phyloP scores from a whole-genome alignment of 768 basidiomycete species.

The Crassisporium funariophilum region DNA sequence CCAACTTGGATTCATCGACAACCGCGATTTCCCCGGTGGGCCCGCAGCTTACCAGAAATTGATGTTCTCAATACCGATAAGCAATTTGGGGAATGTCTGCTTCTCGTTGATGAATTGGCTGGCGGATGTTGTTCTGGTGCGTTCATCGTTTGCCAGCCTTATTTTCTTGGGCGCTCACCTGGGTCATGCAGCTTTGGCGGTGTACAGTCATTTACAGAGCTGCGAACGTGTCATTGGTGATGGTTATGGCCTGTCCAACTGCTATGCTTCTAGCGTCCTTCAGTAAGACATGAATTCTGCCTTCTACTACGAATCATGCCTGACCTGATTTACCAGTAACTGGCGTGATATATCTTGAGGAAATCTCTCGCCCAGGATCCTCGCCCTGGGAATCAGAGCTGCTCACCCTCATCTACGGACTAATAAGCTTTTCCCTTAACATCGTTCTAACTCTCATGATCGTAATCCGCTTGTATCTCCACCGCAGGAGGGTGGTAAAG shows the following conservation, averaged over 20 bases:
- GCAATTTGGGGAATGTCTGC: slow-evolving; percentile 12
- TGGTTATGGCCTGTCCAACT: slow-evolving; percentile 6
- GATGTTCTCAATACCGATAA: slow-evolving; percentile 13
- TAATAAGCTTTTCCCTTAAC: slow-evolving; percentile 10
- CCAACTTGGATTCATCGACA: slow-evolving; percentile 12
- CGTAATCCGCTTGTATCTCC: slow-evolving; percentile 15
- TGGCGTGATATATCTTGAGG: slow-evolving; percentile 5
- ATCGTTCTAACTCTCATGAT: slow-evolving; percentile 20
- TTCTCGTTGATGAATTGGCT: slow-evolving; percentile 19
- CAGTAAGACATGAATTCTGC: slow-evolving; percentile 4
- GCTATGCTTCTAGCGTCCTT: slow-evolving; percentile 10
- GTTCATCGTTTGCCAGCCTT: background rate
- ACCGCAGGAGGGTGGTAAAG: slow-evolving; percentile 8
- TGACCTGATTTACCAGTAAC: slow-evolving; percentile 1
- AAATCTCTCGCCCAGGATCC: slow-evolving; percentile 3
- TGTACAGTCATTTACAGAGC: slow-evolving; percentile 20
- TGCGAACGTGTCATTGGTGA: slow-evolving; percentile 3
- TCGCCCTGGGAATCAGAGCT: slow-evolving; percentile 2
- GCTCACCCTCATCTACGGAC: slow-evolving; percentile 6
- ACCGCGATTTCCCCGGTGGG: slow-evolving; percentile 5
- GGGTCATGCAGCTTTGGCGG: slow-evolving; percentile 19
- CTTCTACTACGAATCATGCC: background rate
- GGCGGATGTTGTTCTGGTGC: slow-evolving; percentile 17
- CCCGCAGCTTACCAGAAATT: slow-evolving; percentile 5
- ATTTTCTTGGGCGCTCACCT: background rate